Evolutionary conservation across 225 moss, liverwort and hornwort species (phyloP).

Genomic region (Asterella californica): DNA sequence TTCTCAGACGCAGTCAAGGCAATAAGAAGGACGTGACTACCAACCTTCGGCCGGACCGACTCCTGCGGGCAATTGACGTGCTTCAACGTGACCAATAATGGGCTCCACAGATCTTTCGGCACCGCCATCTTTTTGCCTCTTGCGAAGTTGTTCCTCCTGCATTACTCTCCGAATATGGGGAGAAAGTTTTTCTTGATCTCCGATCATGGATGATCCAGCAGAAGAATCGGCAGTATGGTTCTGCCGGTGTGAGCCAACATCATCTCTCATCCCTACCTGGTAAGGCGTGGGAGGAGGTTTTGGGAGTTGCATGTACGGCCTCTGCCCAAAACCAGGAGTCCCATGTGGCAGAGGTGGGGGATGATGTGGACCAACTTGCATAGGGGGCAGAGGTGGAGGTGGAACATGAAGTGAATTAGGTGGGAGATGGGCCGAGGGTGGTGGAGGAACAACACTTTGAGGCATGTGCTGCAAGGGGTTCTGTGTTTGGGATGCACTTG

Average conservation of each 20-base stretch:
- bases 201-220: slow-evolving; percentile 41
- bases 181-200: slow-evolving; percentile 41
- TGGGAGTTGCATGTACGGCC: slow-evolving; percentile 35
- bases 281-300: slow-evolving; percentile 39
- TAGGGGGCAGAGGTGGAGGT: slow-evolving; percentile 19
- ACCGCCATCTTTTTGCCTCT: slow-evolving; percentile 43
- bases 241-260: slow-evolving; percentile 22
- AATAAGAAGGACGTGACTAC: neutral
- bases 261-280: slow-evolving; percentile 29
- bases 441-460: slow-evolving; percentile 26
- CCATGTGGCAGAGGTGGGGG: slow-evolving; percentile 35
- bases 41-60: slow-evolving; percentile 65
- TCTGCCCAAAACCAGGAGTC: slow-evolving; percentile 34
- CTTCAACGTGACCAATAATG: slow-evolving; percentile 47
- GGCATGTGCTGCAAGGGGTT: slow-evolving; percentile 31
- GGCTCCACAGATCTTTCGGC: slow-evolving; percentile 60
- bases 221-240: slow-evolving; percentile 30
- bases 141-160: slow-evolving; percentile 41
- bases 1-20: neutral
- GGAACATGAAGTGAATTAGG: slow-evolving; percentile 31
- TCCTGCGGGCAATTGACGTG: slow-evolving; percentile 44
- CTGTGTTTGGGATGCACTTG: slow-evolving; percentile 14
- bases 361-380: slow-evolving; percentile 30
- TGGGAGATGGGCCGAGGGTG: slow-evolving; percentile 30
- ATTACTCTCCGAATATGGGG: slow-evolving; percentile 42